These are phyloP conservation scores for Cruciata laevipes DNA, from an alignment of 257 asterid genomes.

Conservation along the genomic window DNA sequence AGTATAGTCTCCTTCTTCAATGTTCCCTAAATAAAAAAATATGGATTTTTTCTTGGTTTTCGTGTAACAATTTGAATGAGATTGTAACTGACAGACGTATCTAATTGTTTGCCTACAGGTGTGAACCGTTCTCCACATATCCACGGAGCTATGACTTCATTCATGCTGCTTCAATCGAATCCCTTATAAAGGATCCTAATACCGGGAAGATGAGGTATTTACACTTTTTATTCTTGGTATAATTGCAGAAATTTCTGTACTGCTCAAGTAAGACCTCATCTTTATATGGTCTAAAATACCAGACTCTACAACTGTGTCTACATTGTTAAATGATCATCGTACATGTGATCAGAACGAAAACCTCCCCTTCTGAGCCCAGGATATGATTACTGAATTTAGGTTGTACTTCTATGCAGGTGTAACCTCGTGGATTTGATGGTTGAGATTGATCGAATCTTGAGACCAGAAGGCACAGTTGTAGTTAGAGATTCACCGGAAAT, in stretches of 20 bases:
- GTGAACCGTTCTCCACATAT: slow-evolving; percentile 97
- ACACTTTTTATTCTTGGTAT: background rate
- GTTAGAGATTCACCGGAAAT: slow-evolving; percentile 76
- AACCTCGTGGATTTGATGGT: slow-evolving; percentile 87
- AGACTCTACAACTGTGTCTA: background rate
- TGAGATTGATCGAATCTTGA: slow-evolving; percentile 86
- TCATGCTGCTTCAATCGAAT: slow-evolving; percentile 69
- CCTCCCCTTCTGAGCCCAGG: background rate
- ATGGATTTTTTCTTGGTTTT: background rate
- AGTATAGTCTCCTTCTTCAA: background rate
- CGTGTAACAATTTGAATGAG: background rate
- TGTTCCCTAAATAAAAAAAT: background rate
- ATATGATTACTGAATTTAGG: background rate
- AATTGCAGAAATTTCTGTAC: background rate
- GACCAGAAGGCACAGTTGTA: slow-evolving; percentile 85
- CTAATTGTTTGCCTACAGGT: slow-evolving; percentile 53
- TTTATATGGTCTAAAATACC: background rate
- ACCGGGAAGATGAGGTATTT: slow-evolving; percentile 72
- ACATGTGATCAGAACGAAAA: background rate
- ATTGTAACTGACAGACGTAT: slow-evolving; percentile 11
- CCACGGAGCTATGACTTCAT: slow-evolving; percentile 95
- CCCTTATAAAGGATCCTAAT: slow-evolving; percentile 56
- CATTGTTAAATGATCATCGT: background rate
- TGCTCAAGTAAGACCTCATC: background rate
- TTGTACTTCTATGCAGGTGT: slow-evolving; percentile 49